phyloP scores from a whole-genome alignment of 768 basidiomycete species.

The Astraeus odoratus region DNA sequence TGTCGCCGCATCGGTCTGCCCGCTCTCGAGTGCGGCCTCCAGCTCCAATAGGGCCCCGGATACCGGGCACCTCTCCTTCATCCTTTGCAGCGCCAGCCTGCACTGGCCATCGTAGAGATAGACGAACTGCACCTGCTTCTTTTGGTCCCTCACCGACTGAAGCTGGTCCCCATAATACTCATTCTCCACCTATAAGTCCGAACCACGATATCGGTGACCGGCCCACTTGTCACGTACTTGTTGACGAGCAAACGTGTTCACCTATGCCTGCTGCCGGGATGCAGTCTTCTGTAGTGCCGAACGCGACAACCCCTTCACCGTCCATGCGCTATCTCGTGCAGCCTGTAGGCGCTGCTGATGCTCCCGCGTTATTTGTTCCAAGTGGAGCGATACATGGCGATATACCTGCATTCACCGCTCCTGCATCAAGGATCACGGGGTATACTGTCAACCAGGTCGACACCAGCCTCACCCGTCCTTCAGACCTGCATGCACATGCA shows the following conservation, averaged over 20 bases:
- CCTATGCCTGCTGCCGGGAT: conserved; percentile 23
- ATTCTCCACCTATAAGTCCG: conserved; percentile 22
- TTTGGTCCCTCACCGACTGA: conserved; percentile 15
- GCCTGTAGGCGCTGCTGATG: conserved; percentile 9
- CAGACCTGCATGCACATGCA: too few species aligned
- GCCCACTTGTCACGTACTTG: conserved; percentile 24
- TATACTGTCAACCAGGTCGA: too few species aligned
- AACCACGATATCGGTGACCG: conserved; percentile 21
- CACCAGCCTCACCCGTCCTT: too few species aligned
- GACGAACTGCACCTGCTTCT: conserved; percentile 19
- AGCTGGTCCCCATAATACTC: conserved; percentile 11
- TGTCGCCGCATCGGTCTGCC: conserved; percentile 19
- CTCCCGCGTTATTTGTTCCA: conserved; percentile 12
- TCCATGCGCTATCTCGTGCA: conserved; percentile 9
- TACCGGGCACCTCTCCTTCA: conserved; percentile 24
- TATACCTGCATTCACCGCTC: conserved; percentile 35
- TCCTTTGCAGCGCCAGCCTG: conserved; percentile 20
- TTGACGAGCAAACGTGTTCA: conserved; percentile 27
- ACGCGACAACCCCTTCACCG: conserved; percentile 13
- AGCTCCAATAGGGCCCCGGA: conserved; percentile 48
- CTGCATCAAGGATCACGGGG: conserved; percentile 32
- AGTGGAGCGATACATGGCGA: conserved; percentile 2
- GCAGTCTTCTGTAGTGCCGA: conserved; percentile 9
- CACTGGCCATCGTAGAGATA: conserved; percentile 26
- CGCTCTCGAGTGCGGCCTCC: conserved; percentile 36